Evolutionary conservation across 1,284 basidiomycete genomes (phyloP).

Genomic region (Rugosomyces carneus): DNA sequence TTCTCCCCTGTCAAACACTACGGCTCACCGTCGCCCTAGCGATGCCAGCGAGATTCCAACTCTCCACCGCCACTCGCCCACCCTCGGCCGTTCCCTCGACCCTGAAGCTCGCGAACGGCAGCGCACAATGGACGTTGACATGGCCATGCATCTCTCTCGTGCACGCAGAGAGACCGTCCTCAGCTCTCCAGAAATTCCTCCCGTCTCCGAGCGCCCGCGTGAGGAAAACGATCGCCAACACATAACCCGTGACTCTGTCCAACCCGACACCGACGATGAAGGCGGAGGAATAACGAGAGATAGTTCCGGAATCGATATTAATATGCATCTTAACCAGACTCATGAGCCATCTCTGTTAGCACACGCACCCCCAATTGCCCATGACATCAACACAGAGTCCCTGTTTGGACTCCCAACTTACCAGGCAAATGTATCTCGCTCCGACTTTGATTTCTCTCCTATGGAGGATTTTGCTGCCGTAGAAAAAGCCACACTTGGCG

Average conservation of each 20-base stretch:
- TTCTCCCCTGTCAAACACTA: constrained; percentile 18
- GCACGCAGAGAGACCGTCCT: constrained; percentile 64
- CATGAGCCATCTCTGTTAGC: constrained; percentile 47
- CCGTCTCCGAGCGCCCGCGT: constrained; percentile 17
- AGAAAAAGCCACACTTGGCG: constrained; percentile 60
- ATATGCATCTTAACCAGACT: constrained; percentile 23
- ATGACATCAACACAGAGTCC: constrained; percentile 21
- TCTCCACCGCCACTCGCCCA: constrained; percentile 56
- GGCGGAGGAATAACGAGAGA: not conserved
- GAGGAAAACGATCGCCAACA: constrained; percentile 9
- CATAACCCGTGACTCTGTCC: constrained; percentile 5
- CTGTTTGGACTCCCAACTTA: constrained; percentile 55
- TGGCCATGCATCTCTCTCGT: constrained; percentile 75
- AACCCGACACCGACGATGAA: constrained; percentile 15
- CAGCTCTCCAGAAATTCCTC: constrained; percentile 26
- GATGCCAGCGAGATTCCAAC: constrained; percentile 36
- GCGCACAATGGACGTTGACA: constrained; percentile 80
- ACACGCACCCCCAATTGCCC: constrained; percentile 19
- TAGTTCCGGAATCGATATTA: constrained; percentile 14
- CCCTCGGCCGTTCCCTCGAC: constrained; percentile 54
- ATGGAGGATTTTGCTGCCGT: constrained; percentile 79
- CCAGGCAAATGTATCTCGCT: constrained; percentile 43
- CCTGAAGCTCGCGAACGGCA: constrained; percentile 71
- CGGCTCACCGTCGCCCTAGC: constrained; percentile 28
- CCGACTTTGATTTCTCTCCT: constrained; percentile 68